Evolutionary conservation across 805 yeast species (phyloP).

Genomic region (Ogataea paraovalis): DNA sequence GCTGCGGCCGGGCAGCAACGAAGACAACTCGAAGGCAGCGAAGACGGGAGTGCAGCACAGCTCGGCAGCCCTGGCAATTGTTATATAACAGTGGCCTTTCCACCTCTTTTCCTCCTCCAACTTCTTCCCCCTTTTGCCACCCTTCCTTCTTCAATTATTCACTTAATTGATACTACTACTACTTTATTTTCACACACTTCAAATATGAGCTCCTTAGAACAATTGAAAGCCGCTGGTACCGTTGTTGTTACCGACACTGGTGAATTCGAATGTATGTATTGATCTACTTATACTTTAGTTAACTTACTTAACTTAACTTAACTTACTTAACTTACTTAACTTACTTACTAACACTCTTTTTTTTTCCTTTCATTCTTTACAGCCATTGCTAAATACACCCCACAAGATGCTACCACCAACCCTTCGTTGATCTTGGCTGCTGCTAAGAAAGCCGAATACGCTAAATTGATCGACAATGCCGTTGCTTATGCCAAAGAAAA

Average conservation of each 20-base stretch:
- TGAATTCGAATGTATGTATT: slow-evolving; percentile 82
- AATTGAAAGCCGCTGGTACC: slow-evolving; percentile 92
- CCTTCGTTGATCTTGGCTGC: slow-evolving; percentile 98
- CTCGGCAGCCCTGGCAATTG: too few species aligned
- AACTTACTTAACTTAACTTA: too few species aligned
- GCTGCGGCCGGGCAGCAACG: too few species aligned
- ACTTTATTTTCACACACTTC: too few species aligned
- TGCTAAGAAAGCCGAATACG: slow-evolving; percentile 82
- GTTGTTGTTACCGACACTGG: slow-evolving; percentile 98
- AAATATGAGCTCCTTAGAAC: slow-evolving; percentile 68
- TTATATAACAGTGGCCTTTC: background rate
- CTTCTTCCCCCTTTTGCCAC: background rate
- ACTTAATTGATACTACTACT: slow-evolving; percentile 2
- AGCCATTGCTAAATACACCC: slow-evolving; percentile 92
- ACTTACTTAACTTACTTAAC: too few species aligned
- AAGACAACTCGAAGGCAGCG: too few species aligned
- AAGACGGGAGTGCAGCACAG: too few species aligned
- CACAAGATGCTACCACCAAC: slow-evolving; percentile 99
- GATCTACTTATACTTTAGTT: too few species aligned
- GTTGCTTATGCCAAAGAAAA: slow-evolving; percentile 75
- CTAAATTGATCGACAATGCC: slow-evolving; percentile 85
- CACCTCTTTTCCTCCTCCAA: background rate
- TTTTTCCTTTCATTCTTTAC: background rate
- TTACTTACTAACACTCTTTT: background rate
- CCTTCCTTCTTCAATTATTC: background rate